Evolutionary conservation across 495 filamentous ascomycete species (phyloP), one percentile per base, ranked within the genome.

Genomic region (Trichoderma gamsii): DNA sequence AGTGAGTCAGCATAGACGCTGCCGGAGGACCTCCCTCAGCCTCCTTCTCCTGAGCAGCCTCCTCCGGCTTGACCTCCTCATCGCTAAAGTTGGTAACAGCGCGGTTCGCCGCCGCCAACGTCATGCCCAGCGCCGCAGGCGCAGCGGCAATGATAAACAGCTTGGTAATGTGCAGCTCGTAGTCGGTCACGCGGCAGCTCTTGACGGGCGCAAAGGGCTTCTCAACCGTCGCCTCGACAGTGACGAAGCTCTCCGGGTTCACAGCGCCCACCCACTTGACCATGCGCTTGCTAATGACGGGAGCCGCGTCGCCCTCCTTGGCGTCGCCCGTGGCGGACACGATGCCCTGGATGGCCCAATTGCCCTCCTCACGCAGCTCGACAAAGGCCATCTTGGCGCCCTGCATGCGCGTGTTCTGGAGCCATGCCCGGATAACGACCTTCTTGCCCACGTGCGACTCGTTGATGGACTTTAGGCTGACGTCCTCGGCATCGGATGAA

Each of bases 381-480:
- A 97, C 84, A 80, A 98, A 97, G 67, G 87, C 90, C 82, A 97
- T 87, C 79, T 97, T 96, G 69, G 92, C 90, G 71, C 92, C 91
- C 81, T 97, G 91, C 69, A 90, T 88, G 70, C 94, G 84, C 25
- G 90, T 81, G 79, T 95, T 96, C 76, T 97, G 92, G 32, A 97
- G 82, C 78, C 91, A 90, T 7, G 90, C 94, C 23, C 93, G 86
- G 69, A 98, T 85, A 27, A 86, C 84, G 52, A 97, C 83, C 69
- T 88, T 87, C 80, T 93, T 88, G 70, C 90, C 90, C 41, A 91
- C 80, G 72, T 88, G 79, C 29, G 82, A 81, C 21, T 85, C 79
- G 23, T 82, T 81, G 25, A 90, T 75, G 21, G 85, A 80, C 66
- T 80, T 78, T 8, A 92, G 79, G 9, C 75, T 72, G 65, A 84